Conservation (phyloP, 2,329 filamentous ascomycete species). For the Fusarium tuaranense region DNA sequence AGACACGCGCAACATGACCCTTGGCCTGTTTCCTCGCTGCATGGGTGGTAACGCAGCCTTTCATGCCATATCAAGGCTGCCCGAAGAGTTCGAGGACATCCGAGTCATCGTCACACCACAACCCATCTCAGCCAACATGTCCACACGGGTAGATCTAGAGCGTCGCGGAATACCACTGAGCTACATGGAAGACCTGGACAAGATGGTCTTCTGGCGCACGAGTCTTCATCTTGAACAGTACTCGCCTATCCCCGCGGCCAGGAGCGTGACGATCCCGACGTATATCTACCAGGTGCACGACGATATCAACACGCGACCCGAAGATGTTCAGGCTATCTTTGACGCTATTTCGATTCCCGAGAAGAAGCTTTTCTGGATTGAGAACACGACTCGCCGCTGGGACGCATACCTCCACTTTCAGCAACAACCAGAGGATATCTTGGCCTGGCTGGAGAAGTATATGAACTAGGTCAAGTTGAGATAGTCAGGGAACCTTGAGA, state of each 20-base stretch:
- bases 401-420: slow-evolving; percentile 2
- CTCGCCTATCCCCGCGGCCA: background rate
- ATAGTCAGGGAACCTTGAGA: background rate
- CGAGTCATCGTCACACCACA: background rate
- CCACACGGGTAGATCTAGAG: background rate
- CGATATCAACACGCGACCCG: background rate
- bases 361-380: slow-evolving; percentile 5
- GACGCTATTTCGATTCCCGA: background rate
- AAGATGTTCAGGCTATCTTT: slow-evolving; percentile 1
- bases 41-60: background rate
- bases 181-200: background rate
- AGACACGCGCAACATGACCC: background rate
- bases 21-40: background rate
- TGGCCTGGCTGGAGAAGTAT: background rate
- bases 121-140: background rate
- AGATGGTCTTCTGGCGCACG: slow-evolving; percentile 7
- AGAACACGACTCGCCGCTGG: slow-evolving; percentile 1
- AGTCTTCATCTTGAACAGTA: slow-evolving; percentile 1
- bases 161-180: background rate
- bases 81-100: background rate
- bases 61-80: background rate
- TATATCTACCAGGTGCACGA: slow-evolving; percentile 5
- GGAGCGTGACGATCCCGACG: background rate
- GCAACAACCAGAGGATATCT: background rate
- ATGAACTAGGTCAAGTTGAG: background rate